Conservation (phyloP, 768 basidiomycete genomes). For the Multifurca ochricompacta region DNA sequence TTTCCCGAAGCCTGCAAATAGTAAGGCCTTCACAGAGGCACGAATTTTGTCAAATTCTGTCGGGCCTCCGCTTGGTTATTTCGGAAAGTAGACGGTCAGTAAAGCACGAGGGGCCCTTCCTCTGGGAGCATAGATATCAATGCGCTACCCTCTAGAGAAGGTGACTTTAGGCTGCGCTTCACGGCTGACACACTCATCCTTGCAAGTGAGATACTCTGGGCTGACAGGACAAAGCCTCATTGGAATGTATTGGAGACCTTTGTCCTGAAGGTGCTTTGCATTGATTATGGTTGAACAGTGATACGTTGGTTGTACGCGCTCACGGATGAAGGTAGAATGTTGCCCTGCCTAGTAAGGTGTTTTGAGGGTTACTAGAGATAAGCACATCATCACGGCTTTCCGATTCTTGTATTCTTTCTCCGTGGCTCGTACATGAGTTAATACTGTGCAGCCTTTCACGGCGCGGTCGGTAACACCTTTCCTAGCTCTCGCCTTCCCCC, state of each 20-base stretch:
- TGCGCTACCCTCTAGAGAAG: background rate
- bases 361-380: background rate
- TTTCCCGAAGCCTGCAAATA: background rate
- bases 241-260: background rate
- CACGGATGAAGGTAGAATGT: background rate
- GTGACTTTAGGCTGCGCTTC: background rate
- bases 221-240: background rate
- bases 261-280: background rate
- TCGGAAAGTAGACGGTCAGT: background rate
- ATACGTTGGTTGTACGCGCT: background rate
- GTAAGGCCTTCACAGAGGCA: background rate
- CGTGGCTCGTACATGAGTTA: background rate
- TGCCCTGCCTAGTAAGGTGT: background rate
- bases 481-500: background rate
- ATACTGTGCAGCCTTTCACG: background rate
- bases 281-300: background rate
- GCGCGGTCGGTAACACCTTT: background rate
- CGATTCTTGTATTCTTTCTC: background rate
- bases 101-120: background rate
- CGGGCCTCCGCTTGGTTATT: background rate
- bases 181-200: background rate
- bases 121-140: background rate
- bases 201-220: background rate
- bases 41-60: background rate
- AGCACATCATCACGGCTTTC: background rate